phyloP scores from a whole-genome alignment of 2,329 filamentous ascomycete genomes.

The Triangularia setosa region DNA sequence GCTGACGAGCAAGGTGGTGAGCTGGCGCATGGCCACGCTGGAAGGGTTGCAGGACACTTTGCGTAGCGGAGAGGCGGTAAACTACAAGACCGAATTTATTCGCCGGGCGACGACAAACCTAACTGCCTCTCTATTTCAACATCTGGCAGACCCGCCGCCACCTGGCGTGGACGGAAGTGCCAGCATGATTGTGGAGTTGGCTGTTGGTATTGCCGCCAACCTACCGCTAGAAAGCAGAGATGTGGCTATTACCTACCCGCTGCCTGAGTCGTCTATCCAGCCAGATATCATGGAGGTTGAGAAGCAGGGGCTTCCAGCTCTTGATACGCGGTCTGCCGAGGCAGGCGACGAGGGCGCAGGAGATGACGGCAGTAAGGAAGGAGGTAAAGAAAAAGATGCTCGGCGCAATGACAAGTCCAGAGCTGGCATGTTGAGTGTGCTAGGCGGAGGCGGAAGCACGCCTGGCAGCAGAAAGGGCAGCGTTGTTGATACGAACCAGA shows the following conservation, averaged over 20 bases:
- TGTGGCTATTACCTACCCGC: constrained; percentile 79
- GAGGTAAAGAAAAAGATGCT: constrained; percentile 39
- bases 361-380: constrained; percentile 38
- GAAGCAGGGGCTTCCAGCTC: constrained; percentile 61
- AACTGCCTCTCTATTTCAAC: constrained; percentile 65
- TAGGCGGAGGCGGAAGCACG: constrained; percentile 15
- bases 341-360: constrained; percentile 34
- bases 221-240: constrained; percentile 88
- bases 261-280: constrained; percentile 68
- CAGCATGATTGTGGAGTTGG: constrained; percentile 88
- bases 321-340: constrained; percentile 44
- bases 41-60: constrained; percentile 79
- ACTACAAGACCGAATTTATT: constrained; percentile 66
- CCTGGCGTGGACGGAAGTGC: constrained; percentile 82
- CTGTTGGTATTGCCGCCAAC: constrained; percentile 79
- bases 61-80: constrained; percentile 58
- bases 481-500: constrained; percentile 37
- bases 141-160: constrained; percentile 72
- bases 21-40: constrained; percentile 89
- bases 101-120: constrained; percentile 65
- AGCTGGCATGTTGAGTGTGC: constrained; percentile 41
- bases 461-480: constrained; percentile 18
- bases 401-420: constrained; percentile 42
- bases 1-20: constrained; percentile 78
- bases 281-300: constrained; percentile 83